A percentile compares a stretch with the other conserved stretches of the same genome.
Conservation (phyloP, 139 green algal genomes). For the Diplosphaera chodatii region DNA sequence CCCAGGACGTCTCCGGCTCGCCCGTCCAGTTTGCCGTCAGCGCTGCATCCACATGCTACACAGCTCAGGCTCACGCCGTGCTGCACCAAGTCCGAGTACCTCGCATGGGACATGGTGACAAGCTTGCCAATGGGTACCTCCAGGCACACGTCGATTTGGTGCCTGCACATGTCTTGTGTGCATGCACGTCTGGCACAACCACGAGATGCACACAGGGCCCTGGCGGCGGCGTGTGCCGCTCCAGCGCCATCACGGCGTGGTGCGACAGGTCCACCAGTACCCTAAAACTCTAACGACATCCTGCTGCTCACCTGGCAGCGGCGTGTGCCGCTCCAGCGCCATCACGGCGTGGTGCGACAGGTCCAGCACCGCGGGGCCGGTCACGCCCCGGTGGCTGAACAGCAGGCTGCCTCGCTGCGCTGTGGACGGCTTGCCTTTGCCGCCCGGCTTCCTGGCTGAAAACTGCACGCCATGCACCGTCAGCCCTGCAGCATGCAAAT, state of each 20-base stretch:
- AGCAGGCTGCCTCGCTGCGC: slow-evolving; percentile 67
- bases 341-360: slow-evolving; percentile 61
- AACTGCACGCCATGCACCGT: slow-evolving; percentile 39
- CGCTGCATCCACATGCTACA: not conserved
- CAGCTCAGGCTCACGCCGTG: not conserved
- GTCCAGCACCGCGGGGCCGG: slow-evolving; percentile 77
- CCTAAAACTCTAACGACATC: slow-evolving; percentile 63
- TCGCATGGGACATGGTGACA: too few species aligned
- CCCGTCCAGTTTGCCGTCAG: slow-evolving; percentile 62
- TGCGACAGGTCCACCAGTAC: too few species aligned
- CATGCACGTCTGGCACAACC: too few species aligned
- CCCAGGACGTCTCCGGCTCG: slow-evolving; percentile 40
- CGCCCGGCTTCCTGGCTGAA: not conserved
- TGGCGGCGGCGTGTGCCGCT: slow-evolving; percentile 15
- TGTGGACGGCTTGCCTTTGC: slow-evolving; percentile 7
- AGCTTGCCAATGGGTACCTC: too few species aligned
- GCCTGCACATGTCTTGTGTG: too few species aligned
- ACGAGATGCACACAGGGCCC: not conserved
- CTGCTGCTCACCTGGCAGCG: slow-evolving; percentile 24
- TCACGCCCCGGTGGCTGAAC: slow-evolving; percentile 82
- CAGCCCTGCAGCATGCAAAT: slow-evolving; percentile 24
- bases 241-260: slow-evolving; percentile 38
- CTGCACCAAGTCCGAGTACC: too few species aligned
- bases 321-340: slow-evolving; percentile 21
- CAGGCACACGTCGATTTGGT: too few species aligned